Base-by-base conservation (phyloP, 73 alveolate genomes). In the Diophrys sp. region DNA sequence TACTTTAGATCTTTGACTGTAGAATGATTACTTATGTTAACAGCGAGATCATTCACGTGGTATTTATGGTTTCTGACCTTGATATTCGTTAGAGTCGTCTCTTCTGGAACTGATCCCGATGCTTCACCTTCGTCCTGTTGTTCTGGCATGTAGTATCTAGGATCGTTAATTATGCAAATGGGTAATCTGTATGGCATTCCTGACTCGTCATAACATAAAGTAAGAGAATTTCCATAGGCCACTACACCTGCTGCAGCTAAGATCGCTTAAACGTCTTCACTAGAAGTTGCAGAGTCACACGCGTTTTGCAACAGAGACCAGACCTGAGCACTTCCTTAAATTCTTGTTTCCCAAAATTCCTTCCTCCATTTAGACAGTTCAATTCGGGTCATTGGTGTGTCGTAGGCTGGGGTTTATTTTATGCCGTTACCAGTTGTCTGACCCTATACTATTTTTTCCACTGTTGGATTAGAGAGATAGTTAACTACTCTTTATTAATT, bases 341-440 rank as follows among this genome's bases (percentile, higher is more conserved):
- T 80, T 68, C 93, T 56, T 18, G 93, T 86, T 33, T 86, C 93
- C 93, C 93, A 86, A 54, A 86, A 86, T 56, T 86, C 93, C 14
- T 62, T 54, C 32, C 93, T 86, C 93, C 93, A 86, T 53, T 71
- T 79, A 8, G 73, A 76, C 31, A 86, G 66, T 0, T 86, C 87
- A 23, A 79, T 77, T 28, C 69, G 54, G 54, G 83, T 62, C 67
- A 82, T 57, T 0, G 90, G 90, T 1, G 90, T 74, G 30, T 82
- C 80, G 66, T 82, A 82, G 27, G 90, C 90, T 2, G 90, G 90
- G 11, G 90, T 75, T 62, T 66, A 54, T 70, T 82, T 82, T 0
- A 82, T 82, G 18, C 90, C 90, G n/a, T 82, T 77, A 14, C 90
- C 90, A 2, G 75, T 24, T 2, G 54, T 53, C 56, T 82, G n/a